phyloP scores from a whole-genome alignment of 2,329 filamentous ascomycete species.

The Aspergillus spinulosporus region DNA sequence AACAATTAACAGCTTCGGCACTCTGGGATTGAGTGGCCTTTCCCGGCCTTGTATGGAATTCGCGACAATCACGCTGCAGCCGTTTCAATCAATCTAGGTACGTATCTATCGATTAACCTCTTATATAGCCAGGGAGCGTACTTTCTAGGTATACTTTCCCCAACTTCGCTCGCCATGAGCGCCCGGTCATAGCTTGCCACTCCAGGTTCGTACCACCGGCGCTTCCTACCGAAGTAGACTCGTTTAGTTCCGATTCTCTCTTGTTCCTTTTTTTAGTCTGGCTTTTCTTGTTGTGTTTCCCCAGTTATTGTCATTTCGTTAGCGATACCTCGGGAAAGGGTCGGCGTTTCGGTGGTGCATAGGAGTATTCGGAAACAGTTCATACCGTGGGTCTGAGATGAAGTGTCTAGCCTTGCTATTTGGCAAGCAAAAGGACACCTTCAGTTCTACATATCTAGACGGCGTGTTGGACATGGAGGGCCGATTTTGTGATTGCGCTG shows the following conservation, averaged over 20 bases:
- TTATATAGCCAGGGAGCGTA: conserved; percentile 5
- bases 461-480: neutral
- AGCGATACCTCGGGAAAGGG: conserved; percentile 20
- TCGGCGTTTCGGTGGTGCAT: conserved; percentile 14
- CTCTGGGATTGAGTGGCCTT: no score
- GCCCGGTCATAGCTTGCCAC: conserved; percentile 12
- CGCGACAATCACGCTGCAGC: neutral
- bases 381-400: neutral
- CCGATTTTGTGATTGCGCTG: neutral
- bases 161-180: neutral
- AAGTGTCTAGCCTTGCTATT: neutral
- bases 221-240: conserved; percentile 5
- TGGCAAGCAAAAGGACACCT: neutral
- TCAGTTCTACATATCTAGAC: neutral
- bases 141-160: conserved; percentile 6
- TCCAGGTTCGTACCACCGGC: conserved; percentile 24
- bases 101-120: conserved; percentile 16
- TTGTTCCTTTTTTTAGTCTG: neutral
- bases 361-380: neutral
- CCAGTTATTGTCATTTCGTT: conserved; percentile 4
- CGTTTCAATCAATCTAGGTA: conserved; percentile 18
- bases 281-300: neutral
- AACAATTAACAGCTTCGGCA: no score
- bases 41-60: neutral
- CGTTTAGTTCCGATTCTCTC: neutral